These are phyloP conservation scores for Sporothrix mexicana DNA, from an alignment of 2,329 filamentous ascomycete species.

Conservation along the genomic window DNA sequence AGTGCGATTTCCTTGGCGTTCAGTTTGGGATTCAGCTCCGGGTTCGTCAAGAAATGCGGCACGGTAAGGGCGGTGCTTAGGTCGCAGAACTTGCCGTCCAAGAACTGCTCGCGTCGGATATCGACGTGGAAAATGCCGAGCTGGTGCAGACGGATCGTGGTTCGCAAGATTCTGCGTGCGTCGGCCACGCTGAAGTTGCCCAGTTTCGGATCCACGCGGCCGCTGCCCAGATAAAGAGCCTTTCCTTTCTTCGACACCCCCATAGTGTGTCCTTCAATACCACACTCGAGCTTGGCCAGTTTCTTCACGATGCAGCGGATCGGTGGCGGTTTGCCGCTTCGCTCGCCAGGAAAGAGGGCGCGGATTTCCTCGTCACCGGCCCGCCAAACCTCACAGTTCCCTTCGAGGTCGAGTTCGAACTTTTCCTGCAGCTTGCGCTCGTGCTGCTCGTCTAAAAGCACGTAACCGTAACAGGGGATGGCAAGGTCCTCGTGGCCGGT, in stretches of 20 bases:
- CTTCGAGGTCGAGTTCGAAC: conserved; percentile 10
- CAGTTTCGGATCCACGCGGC: background rate
- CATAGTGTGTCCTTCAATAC: conserved; percentile 9
- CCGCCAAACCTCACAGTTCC: conserved; percentile 6
- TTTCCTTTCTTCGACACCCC: conserved; percentile 6
- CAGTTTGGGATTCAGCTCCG: conserved; percentile 11
- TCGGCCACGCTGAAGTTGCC: background rate
- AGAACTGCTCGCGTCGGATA: conserved; percentile 6
- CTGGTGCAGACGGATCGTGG: background rate
- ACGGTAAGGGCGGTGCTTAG: conserved; percentile 4
- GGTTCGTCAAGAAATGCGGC: conserved; percentile 11
- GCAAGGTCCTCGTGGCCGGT: conserved; percentile 14
- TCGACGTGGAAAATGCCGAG: background rate
- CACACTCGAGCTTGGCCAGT: conserved; percentile 9
- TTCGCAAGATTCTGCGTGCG: background rate
- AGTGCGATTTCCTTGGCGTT: conserved; percentile 10
- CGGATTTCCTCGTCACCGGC: background rate
- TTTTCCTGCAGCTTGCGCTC: conserved; percentile 1
- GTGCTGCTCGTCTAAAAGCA: conserved; percentile 7
- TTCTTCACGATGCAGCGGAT: conserved; percentile 17
- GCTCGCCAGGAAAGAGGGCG: background rate
- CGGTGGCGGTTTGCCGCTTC: background rate
- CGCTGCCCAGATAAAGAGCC: conserved; percentile 4
- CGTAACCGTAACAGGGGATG: background rate
- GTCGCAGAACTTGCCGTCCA: conserved; percentile 5